phyloP scores from a whole-genome alignment of 1,284 basidiomycete genomes.

The Schizophyllum commune region DNA sequence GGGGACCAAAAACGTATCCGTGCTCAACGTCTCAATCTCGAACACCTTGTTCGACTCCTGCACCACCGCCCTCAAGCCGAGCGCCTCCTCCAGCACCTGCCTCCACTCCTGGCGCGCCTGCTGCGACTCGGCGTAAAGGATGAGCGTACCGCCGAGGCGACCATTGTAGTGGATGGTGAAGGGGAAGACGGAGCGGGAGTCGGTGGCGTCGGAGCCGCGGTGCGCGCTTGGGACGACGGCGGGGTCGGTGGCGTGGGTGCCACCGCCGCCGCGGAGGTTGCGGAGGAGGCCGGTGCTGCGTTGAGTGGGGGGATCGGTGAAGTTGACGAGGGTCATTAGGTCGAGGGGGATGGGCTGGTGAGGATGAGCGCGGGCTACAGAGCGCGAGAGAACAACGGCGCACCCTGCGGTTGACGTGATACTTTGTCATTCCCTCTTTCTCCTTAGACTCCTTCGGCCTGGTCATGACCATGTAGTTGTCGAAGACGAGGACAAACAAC shows the following conservation, averaged over 20 bases:
- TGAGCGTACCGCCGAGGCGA: slow-evolving; percentile 73
- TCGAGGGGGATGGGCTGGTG: slow-evolving; percentile 83
- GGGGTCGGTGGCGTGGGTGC: slow-evolving; percentile 21
- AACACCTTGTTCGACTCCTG: slow-evolving; percentile 92
- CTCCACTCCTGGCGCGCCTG: slow-evolving; percentile 83
- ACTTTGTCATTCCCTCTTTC: slow-evolving; percentile 65
- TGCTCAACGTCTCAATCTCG: slow-evolving; percentile 79
- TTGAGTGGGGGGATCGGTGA: slow-evolving; percentile 67
- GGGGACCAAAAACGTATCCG: slow-evolving; percentile 78
- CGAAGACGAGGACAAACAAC: slow-evolving; percentile 82
- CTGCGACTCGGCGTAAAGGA: slow-evolving; percentile 78
- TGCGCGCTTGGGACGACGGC: slow-evolving; percentile 7
- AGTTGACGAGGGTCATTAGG: slow-evolving; percentile 74
- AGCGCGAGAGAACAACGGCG: slow-evolving; percentile 18
- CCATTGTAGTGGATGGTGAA: slow-evolving; percentile 83
- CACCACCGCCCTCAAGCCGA: slow-evolving; percentile 77
- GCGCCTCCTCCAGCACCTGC: slow-evolving; percentile 81
- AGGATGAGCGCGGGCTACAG: neutral
- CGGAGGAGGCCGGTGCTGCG: slow-evolving; percentile 57
- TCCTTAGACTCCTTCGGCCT: slow-evolving; percentile 74
- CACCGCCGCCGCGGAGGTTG: slow-evolving; percentile 37
- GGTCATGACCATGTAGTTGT: slow-evolving; percentile 89
- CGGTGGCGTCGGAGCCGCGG: slow-evolving; percentile 38
- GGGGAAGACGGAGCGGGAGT: slow-evolving; percentile 71
- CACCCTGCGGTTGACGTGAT: slow-evolving; percentile 74